Percentiles rank a stretch among this genome's conserved stretches.
Conservation (phyloP, 257 asterid species). For the Solanum neorickii region DNA sequence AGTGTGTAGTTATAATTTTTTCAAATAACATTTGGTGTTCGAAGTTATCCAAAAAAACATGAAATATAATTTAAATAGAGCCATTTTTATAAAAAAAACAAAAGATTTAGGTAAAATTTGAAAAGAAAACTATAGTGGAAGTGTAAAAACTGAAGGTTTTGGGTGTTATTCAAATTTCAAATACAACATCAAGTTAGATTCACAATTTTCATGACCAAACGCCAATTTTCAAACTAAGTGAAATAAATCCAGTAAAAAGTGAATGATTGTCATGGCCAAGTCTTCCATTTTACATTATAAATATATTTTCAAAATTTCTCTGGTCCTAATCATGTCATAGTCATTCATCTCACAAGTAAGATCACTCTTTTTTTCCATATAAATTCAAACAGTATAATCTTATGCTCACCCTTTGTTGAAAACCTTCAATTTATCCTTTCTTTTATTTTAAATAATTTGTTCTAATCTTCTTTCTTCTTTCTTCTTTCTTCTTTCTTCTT, state of each 20-base stretch:
- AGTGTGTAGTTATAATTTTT: background rate
- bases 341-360: background rate
- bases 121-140: background rate
- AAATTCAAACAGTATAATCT: background rate
- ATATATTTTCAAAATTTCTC: background rate
- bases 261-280: background rate
- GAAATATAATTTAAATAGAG: background rate
- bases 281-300: background rate
- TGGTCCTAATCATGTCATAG: background rate
- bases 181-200: background rate
- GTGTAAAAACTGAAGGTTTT: background rate
- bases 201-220: background rate
- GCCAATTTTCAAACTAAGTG: background rate
- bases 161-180: background rate
- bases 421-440: background rate
- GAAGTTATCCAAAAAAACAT: background rate
- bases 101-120: background rate
- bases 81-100: background rate
- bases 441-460: background rate
- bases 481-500: background rate
- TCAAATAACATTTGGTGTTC: background rate
- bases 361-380: background rate
- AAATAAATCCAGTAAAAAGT: background rate
- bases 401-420: background rate
- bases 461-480: background rate